Percentiles rank a stretch among this genome's conserved stretches.
Conservation (phyloP, 2,329 filamentous ascomycete genomes). For the Paracamarosporium sp. region DNA sequence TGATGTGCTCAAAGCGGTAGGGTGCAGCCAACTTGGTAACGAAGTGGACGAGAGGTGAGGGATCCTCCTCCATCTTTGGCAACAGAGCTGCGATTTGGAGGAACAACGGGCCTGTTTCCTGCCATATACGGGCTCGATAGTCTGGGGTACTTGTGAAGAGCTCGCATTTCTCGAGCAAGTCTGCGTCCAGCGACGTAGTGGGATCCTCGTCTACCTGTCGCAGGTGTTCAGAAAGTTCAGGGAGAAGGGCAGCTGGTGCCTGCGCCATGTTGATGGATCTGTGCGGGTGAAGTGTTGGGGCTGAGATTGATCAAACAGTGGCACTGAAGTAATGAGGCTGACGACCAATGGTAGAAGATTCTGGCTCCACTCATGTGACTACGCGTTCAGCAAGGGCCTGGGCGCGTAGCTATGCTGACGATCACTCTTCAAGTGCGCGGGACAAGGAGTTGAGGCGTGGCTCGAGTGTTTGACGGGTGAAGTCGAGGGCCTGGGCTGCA, state of each 20-base stretch:
- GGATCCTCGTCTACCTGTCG: constrained; percentile 53
- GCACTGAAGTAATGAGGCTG: neutral
- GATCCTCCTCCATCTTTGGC: constrained; percentile 63
- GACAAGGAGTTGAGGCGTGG: neutral
- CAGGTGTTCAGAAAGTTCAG: constrained; percentile 52
- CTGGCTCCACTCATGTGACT: constrained; percentile 38
- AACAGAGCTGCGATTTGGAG: constrained; percentile 58
- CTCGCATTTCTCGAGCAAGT: constrained; percentile 59
- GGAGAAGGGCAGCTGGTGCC: constrained; percentile 25
- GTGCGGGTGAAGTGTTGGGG: neutral
- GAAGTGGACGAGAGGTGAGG: constrained; percentile 61
- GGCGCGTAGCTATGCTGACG: neutral
- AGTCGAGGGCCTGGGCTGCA: neutral
- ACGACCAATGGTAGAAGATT: constrained; percentile 27
- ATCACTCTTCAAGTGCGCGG: neutral
- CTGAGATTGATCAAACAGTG: neutral
- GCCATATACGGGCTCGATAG: constrained; percentile 34
- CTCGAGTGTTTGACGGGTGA: neutral
- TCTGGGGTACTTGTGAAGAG: constrained; percentile 47
- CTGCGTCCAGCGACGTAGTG: constrained; percentile 53
- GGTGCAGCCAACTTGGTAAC: constrained; percentile 58
- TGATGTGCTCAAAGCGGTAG: constrained; percentile 47
- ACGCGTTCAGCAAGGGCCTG: constrained; percentile 20
- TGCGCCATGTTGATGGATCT: constrained; percentile 22
- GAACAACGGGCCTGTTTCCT: constrained; percentile 44